A percentile compares a stretch with the other conserved stretches of the same genome.
These are phyloP conservation scores for Paramyrothecium roridum DNA, from an alignment of 2,329 filamentous ascomycete genomes.

Conservation along the genomic window DNA sequence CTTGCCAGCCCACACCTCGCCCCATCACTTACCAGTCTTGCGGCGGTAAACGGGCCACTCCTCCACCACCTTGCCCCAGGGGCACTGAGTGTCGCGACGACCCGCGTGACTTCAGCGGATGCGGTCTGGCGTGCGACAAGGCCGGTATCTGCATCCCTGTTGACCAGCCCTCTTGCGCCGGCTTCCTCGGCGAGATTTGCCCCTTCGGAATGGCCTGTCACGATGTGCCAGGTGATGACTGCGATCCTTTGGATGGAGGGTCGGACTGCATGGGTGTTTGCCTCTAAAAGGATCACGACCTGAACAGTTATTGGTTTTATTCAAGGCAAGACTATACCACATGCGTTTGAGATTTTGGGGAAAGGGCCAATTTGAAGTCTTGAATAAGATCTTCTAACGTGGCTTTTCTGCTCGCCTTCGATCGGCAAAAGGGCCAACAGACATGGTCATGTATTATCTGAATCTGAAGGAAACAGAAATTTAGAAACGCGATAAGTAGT, in stretches of 20 bases:
- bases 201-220: slow-evolving; percentile 8
- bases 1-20: not conserved
- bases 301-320: not conserved
- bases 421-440: too few relatives aligned
- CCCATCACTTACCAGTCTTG: slow-evolving; percentile 8
- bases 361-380: too few relatives aligned
- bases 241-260: slow-evolving; percentile 10
- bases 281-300: not conserved
- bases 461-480: too few relatives aligned
- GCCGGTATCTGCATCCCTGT: slow-evolving; percentile 14
- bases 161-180: slow-evolving; percentile 9
- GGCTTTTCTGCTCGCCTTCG: too few relatives aligned
- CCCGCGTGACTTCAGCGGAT: slow-evolving; percentile 8
- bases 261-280: slow-evolving; percentile 13
- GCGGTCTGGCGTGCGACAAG: slow-evolving; percentile 15
- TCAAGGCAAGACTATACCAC: not conserved
- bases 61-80: slow-evolving; percentile 7
- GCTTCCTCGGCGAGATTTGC: slow-evolving; percentile 8
- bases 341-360: too few relatives aligned
- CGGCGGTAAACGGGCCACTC: slow-evolving; percentile 8
- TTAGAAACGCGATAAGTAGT: too few relatives aligned
- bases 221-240: slow-evolving; percentile 11
- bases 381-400: too few relatives aligned
- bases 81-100: slow-evolving; percentile 13
- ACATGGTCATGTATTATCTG: too few relatives aligned